These are phyloP conservation scores for Dimargaris cristalligena DNA, from an alignment of 192 early-diverging fungal genomes.

Conservation along the genomic window DNA sequence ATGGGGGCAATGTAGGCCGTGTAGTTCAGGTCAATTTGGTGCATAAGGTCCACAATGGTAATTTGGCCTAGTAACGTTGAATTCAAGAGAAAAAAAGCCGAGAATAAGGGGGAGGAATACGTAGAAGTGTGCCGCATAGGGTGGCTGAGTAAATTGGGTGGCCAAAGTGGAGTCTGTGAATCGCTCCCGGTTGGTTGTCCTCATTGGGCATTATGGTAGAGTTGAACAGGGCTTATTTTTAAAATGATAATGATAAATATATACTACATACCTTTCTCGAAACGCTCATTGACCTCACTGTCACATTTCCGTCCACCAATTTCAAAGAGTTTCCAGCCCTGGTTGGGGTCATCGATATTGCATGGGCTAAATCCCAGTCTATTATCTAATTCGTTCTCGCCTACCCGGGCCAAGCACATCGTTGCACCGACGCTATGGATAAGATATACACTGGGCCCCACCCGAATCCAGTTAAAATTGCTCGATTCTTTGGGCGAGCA, in stretches of 20 bases:
- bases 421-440: too few species aligned
- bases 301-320: background rate
- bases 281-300: background rate
- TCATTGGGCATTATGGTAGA: too few species aligned
- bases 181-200: too few species aligned
- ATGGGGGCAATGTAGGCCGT: background rate
- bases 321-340: too few species aligned
- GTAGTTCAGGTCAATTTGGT: background rate
- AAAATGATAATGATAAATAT: background rate
- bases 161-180: background rate
- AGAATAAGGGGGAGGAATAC: too few species aligned
- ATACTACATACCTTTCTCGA: background rate
- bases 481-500: background rate
- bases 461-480: too few species aligned
- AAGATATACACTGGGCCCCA: too few species aligned
- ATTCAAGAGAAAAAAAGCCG: background rate
- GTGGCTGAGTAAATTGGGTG: background rate
- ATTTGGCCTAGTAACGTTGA: background rate
- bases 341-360: too few species aligned
- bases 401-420: too few species aligned
- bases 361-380: too few species aligned
- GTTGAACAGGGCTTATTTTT: background rate
- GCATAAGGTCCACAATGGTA: background rate
- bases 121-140: background rate
- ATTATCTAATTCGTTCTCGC: too few species aligned